Conservation (phyloP, 2,329 filamentous ascomycete genomes). For the Curvularia hawaiiensis region DNA sequence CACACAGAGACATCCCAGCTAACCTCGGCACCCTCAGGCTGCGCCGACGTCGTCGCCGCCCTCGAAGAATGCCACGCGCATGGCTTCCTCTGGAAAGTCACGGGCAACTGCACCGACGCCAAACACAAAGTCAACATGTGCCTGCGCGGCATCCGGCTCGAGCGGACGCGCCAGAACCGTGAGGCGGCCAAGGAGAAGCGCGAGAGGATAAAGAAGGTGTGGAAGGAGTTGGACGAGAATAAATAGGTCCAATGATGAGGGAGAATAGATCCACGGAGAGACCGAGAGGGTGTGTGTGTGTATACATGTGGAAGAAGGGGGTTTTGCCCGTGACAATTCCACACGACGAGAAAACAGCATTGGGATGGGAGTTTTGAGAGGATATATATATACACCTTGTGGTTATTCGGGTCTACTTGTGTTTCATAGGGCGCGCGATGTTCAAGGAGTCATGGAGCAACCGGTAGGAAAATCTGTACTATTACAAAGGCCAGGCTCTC, state of each 20-base stretch:
- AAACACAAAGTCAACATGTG: slow-evolving; percentile 87
- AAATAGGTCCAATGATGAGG: slow-evolving; percentile 43
- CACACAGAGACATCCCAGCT: slow-evolving; percentile 1
- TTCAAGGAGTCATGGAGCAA: not conserved
- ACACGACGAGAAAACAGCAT: not conserved
- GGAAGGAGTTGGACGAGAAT: slow-evolving; percentile 78
- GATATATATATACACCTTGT: not conserved
- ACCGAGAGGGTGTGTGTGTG: not conserved
- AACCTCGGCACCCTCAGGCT: slow-evolving; percentile 63
- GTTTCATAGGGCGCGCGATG: not conserved
- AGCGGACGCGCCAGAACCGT: slow-evolving; percentile 78
- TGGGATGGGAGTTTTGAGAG: not conserved
- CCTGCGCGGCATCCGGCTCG: slow-evolving; percentile 77
- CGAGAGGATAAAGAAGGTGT: slow-evolving; percentile 75
- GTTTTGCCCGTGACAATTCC: not conserved
- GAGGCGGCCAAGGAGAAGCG: slow-evolving; percentile 70
- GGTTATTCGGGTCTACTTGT: not conserved
- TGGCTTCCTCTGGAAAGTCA: slow-evolving; percentile 89
- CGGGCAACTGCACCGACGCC: slow-evolving; percentile 86
- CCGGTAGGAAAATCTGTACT: not conserved
- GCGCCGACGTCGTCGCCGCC: slow-evolving; percentile 89
- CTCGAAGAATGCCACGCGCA: slow-evolving; percentile 94
- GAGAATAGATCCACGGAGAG: not conserved
- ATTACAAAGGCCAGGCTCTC: slow-evolving; percentile 6
- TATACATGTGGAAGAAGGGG: not conserved